Conservation (phyloP, 371 early-diverging fungal genomes). For the Encephalitozoon cuniculi region DNA sequence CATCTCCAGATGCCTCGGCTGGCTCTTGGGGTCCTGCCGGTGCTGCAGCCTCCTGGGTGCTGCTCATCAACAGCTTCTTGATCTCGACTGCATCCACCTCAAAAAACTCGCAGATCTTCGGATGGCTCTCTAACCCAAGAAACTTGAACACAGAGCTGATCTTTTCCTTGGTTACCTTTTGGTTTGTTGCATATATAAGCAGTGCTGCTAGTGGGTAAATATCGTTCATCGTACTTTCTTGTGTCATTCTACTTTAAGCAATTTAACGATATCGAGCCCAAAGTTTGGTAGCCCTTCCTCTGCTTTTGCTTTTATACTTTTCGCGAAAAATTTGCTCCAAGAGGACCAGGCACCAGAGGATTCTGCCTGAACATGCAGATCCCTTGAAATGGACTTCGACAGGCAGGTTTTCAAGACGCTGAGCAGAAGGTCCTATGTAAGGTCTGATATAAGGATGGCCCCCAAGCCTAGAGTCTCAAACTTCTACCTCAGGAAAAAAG, state of each 20-base stretch:
- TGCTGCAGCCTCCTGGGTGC: neutral
- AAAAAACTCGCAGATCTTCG: constrained; percentile 43
- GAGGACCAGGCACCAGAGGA: neutral
- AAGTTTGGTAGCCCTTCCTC: constrained; percentile 2
- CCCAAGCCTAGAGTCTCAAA: neutral
- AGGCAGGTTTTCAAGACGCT: neutral
- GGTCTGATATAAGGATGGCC: neutral
- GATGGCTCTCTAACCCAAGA: constrained; percentile 24
- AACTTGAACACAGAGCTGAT: constrained; percentile 39
- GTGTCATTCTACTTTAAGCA: constrained; percentile 26
- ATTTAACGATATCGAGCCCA: constrained; percentile 44
- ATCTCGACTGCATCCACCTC: constrained; percentile 25
- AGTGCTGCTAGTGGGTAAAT: constrained; percentile 49
- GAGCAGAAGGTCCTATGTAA: neutral
- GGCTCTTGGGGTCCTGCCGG: neutral
- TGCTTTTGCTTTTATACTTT: constrained; percentile 6
- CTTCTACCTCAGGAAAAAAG: constrained; percentile 37
- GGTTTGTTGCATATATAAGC: constrained; percentile 35
- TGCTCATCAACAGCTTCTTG: constrained; percentile 23
- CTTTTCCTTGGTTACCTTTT: constrained; percentile 46
- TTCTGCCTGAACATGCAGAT: neutral
- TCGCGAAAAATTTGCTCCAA: constrained; percentile 13
- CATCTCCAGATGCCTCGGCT: neutral
- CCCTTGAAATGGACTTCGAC: constrained; percentile 3
- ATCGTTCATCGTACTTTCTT: constrained; percentile 24